phyloP scores from a whole-genome alignment of 768 basidiomycete species.

The Leccinum longicurvipes region DNA sequence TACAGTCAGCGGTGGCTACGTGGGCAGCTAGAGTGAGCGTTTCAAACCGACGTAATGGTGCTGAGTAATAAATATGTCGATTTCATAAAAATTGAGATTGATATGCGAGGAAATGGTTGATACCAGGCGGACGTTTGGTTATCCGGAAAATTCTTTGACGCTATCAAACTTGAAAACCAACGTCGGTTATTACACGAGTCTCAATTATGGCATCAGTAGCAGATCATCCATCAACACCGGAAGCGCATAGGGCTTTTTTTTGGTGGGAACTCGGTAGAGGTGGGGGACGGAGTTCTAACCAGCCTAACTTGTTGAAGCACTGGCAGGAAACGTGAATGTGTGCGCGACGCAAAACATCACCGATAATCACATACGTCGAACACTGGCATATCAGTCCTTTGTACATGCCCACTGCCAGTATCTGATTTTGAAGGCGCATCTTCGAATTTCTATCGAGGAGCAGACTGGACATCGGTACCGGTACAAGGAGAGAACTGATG shows the following conservation, averaged over 20 bases:
- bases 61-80: constrained; percentile 93
- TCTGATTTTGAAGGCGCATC: constrained; percentile 56
- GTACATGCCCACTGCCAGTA: constrained; percentile 67
- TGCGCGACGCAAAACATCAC: neutral
- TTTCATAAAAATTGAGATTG: constrained; percentile 97
- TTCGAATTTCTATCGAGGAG: constrained; percentile 47
- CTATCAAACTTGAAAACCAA: constrained; percentile 49
- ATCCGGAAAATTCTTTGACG: constrained; percentile 94
- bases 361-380: constrained; percentile 59
- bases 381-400: constrained; percentile 53
- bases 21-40: neutral
- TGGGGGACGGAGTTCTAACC: constrained; percentile 88
- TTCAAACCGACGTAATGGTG: constrained; percentile 80
- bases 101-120: constrained; percentile 97
- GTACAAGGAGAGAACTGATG: neutral
- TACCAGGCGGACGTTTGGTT: constrained; percentile 94
- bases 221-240: constrained; percentile 90
- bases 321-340: constrained; percentile 27
- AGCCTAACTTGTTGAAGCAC: constrained; percentile 89
- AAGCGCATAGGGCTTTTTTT: constrained; percentile 92
- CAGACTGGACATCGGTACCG: neutral
- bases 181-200: neutral
- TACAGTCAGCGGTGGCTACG: neutral
- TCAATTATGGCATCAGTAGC: constrained; percentile 33
- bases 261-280: constrained; percentile 77